Conservation (phyloP, 257 asterid species). For the Solanum dulcamara region DNA sequence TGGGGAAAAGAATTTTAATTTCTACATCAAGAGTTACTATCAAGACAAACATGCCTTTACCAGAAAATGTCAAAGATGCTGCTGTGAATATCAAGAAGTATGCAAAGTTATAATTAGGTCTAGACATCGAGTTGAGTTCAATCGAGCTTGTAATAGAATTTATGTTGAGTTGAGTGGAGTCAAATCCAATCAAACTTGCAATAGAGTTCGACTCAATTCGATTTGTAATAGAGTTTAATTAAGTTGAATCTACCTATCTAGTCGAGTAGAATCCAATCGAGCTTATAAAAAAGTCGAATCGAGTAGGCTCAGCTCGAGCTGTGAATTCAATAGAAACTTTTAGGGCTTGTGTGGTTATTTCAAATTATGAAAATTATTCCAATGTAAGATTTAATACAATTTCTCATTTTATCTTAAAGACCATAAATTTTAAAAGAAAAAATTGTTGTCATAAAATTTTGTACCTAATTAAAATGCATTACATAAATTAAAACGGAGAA, state of each 20-base stretch:
- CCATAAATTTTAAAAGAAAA: neutral
- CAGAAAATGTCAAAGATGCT: constrained; percentile 36
- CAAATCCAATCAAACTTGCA: neutral
- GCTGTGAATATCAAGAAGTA: constrained; percentile 35
- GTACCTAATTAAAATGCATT: too few species aligned
- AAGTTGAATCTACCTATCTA: neutral
- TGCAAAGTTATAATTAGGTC: constrained; percentile 37
- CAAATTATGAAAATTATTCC: neutral
- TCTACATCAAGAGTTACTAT: constrained; percentile 73
- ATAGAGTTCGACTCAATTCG: neutral
- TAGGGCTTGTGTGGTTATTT: neutral
- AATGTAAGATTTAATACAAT: neutral
- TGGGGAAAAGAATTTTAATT: constrained; percentile 22
- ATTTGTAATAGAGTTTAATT: neutral
- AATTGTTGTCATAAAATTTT: too few species aligned
- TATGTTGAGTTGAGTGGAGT: neutral
- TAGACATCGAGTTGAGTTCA: neutral
- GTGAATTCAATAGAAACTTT: neutral
- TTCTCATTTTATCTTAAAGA: neutral
- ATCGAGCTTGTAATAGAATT: neutral
- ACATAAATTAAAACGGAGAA: neutral
- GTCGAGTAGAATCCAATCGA: neutral
- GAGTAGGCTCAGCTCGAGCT: neutral
- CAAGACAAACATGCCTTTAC: constrained; percentile 50
- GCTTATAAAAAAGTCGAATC: neutral